These are phyloP conservation scores for Penicillium longicatenatum DNA, from an alignment of 495 filamentous ascomycete species.

Conservation along the genomic window DNA sequence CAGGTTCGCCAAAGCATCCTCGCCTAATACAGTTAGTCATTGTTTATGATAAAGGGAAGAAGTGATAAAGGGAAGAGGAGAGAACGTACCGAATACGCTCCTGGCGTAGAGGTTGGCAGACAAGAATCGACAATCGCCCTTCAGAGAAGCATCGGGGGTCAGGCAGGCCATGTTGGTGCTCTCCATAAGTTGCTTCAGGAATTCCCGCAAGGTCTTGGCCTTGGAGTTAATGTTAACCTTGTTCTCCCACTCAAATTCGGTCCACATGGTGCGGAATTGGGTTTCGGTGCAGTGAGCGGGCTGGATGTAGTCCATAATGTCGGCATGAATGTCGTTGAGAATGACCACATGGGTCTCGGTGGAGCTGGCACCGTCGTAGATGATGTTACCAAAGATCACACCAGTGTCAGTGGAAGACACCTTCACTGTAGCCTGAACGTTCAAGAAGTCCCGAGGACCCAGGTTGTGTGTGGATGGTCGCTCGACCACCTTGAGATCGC, in stretches of 20 bases:
- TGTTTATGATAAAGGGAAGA: not conserved
- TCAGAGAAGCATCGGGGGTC: constrained; percentile 92
- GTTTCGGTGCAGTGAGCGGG: constrained; percentile 96
- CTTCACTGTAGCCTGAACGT: constrained; percentile 98
- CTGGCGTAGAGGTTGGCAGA: constrained; percentile 97
- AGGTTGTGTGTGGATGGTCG: constrained; percentile 94
- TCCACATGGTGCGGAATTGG: constrained; percentile 99
- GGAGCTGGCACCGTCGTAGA: constrained; percentile 94
- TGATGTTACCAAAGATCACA: constrained; percentile 98
- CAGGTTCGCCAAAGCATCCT: constrained; percentile 97
- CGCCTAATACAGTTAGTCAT: constrained; percentile 63
- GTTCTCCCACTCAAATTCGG: constrained; percentile 99
- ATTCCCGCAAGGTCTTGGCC: constrained; percentile 88
- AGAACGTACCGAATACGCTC: constrained; percentile 91
- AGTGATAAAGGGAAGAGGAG: no score
- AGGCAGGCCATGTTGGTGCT: constrained; percentile 98
- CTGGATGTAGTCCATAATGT: constrained; percentile 99
- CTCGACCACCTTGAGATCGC: constrained; percentile 97
- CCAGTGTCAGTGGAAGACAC: constrained; percentile 98
- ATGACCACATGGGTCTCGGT: constrained; percentile 98
- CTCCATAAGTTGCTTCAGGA: constrained; percentile 93
- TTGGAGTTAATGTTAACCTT: constrained; percentile 99
- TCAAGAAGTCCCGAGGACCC: constrained; percentile 92
- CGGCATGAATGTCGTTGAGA: constrained; percentile 96
- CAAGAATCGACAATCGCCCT: constrained; percentile 97